These are phyloP conservation scores for Penicillium sp. DNA, from an alignment of 2,329 filamentous ascomycete species.

Conservation along the genomic window DNA sequence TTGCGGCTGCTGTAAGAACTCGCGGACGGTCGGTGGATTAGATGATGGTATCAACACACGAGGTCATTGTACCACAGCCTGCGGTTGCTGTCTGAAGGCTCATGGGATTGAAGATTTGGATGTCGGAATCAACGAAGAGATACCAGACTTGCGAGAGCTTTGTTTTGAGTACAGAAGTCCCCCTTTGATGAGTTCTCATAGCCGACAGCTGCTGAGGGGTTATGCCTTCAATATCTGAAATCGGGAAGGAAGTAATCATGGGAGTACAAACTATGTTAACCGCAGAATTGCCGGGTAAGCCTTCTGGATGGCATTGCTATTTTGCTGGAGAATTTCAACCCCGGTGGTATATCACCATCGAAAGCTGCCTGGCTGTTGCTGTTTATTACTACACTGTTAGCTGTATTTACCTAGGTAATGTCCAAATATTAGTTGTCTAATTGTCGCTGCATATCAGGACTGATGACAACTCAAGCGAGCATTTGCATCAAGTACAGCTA, in stretches of 20 bases:
- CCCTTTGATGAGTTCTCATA: neutral
- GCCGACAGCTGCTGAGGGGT: neutral
- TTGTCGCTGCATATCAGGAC: neutral
- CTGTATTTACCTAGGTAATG: neutral
- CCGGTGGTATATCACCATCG: neutral
- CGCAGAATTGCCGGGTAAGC: neutral
- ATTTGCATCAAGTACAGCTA: neutral
- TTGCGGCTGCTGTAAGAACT: neutral
- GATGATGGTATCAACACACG: neutral
- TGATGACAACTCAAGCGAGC: neutral
- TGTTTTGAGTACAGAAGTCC: neutral
- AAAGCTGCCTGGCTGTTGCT: neutral
- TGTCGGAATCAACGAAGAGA: neutral
- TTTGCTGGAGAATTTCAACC: neutral
- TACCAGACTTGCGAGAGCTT: neutral
- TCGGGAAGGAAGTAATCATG: neutral
- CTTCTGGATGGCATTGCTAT: neutral
- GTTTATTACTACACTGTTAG: neutral
- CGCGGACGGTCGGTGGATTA: neutral
- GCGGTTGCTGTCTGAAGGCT: neutral
- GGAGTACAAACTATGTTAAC: neutral
- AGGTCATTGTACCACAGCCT: neutral
- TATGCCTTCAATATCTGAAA: neutral
- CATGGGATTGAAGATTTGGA: neutral
- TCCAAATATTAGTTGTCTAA: neutral